phyloP scores from a whole-genome alignment of 2,329 filamentous ascomycete genomes.

The Graphilbum sp. region DNA sequence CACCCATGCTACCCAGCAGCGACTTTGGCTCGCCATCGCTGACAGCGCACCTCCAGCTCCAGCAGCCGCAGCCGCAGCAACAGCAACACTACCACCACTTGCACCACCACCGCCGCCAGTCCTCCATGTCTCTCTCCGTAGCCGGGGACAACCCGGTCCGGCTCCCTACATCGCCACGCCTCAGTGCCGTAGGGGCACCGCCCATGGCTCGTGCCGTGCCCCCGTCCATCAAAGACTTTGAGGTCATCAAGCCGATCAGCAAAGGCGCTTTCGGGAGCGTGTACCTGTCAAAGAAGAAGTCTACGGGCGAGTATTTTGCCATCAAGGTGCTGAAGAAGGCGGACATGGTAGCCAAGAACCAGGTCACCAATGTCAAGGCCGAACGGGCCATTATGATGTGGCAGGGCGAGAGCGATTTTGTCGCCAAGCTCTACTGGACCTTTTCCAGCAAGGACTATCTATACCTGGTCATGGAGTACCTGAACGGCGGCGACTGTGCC shows the following conservation, averaged over 20 bases:
- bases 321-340: slow-evolving; percentile 98
- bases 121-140: slow-evolving; percentile 51
- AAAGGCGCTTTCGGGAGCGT: slow-evolving; percentile 97
- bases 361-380: slow-evolving; percentile 97
- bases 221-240: slow-evolving; percentile 96
- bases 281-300: slow-evolving; percentile 96
- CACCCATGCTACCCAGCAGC: slow-evolving; percentile 67
- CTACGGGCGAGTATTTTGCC: slow-evolving; percentile 93
- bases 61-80: slow-evolving; percentile 55
- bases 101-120: slow-evolving; percentile 71
- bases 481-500: slow-evolving; percentile 94
- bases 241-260: slow-evolving; percentile 98
- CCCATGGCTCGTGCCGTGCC: slow-evolving; percentile 78
- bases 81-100: slow-evolving; percentile 27
- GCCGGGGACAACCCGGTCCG: slow-evolving; percentile 36
- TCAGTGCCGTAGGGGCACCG: slow-evolving; percentile 59
- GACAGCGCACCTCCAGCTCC: slow-evolving; percentile 16
- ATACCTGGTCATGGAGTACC: slow-evolving; percentile 97
- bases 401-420: slow-evolving; percentile 98
- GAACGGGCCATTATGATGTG: slow-evolving; percentile 99
- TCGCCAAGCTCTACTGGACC: slow-evolving; percentile 98
- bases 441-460: slow-evolving; percentile 99
- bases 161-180: slow-evolving; percentile 62
- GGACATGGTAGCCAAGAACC: slow-evolving; percentile 99
- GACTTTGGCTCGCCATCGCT: slow-evolving; percentile 65